Evolutionary conservation across 2,329 filamentous ascomycete genomes (phyloP), one percentile per base, ranked within the genome.

Genomic region (Pseudofabraea citricarpa): DNA sequence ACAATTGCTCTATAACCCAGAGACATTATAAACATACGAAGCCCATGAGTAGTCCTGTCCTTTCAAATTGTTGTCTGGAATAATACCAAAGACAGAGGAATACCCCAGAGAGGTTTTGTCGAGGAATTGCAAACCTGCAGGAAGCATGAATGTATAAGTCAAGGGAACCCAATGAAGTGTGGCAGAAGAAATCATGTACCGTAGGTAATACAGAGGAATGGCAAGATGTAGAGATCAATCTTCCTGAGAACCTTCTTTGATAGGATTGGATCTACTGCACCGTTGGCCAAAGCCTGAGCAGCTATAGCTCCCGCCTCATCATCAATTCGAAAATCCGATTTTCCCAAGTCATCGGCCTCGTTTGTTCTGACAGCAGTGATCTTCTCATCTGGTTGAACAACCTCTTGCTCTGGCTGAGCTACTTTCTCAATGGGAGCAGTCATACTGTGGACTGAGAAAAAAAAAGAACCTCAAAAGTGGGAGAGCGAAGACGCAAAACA

Each of bases 81-180:
- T 61, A 43, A 77, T 75, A 1, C 75, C 75, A 48, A 77, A 76
- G 26, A 79, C 72, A 4, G 75, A 73, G 1, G 55, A 9, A 50
- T 75, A 75, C 22, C 66, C 70, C 9, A 74, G 51, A 1, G 68
- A 73, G 0, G 70, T 74, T 62, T 74, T 50, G 35, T 49, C 43
- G 27, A 41, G 24, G 4, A 43, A 47, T 47, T 47, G 43, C 16
- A 47, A 33, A n/a, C 39, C 36, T 24, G 36, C 26, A 23, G 19
- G 10, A 37, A 22, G 7, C 21, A n/a, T 21, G 35, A 21, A n/a
- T 20, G 10, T 13, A 37, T 13, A 12, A 19, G 15, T 13, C 21
- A 12, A 37, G 20, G 7, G 8, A 22, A 15, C 19, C 15, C 35
- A 37, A 15, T 20, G 10, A 20, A 20, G 21, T 21, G 12, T 16